Conservation (phyloP, 192 early-diverging fungal species). For the Backusella parvicylindrica region DNA sequence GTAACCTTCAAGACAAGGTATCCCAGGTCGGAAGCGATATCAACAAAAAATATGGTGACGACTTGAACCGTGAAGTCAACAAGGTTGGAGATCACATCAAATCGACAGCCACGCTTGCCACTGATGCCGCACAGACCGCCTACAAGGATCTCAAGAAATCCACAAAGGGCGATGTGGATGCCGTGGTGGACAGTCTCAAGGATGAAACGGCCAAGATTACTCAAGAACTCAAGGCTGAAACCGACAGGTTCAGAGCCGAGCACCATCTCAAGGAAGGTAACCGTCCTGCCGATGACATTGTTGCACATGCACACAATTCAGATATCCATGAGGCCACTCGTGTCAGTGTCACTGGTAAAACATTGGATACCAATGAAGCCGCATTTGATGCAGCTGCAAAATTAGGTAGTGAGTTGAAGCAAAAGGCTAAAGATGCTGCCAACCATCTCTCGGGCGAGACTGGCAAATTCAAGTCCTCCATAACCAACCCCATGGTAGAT, state of each 20-base stretch:
- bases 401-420: background rate
- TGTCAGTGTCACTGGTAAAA: background rate
- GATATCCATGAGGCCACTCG: background rate
- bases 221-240: slow-evolving; percentile 1
- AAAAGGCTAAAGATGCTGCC: background rate
- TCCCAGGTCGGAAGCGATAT: background rate
- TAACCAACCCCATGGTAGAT: background rate
- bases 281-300: slow-evolving; percentile 2
- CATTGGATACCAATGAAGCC: background rate
- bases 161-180: background rate
- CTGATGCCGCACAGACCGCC: background rate
- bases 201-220: background rate
- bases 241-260: slow-evolving; percentile 8
- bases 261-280: slow-evolving; percentile 24
- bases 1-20: background rate
- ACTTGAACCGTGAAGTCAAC: background rate
- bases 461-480: background rate
- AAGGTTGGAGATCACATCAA: background rate
- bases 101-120: background rate
- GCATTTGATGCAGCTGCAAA: background rate
- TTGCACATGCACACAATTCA: background rate
- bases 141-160: background rate
- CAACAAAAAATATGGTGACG: background rate
- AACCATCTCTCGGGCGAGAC: background rate
- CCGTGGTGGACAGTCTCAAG: background rate